These are phyloP conservation scores for Chloranthus sessilifolius DNA, from an alignment of 164 flowering plant species.

Conservation along the genomic window DNA sequence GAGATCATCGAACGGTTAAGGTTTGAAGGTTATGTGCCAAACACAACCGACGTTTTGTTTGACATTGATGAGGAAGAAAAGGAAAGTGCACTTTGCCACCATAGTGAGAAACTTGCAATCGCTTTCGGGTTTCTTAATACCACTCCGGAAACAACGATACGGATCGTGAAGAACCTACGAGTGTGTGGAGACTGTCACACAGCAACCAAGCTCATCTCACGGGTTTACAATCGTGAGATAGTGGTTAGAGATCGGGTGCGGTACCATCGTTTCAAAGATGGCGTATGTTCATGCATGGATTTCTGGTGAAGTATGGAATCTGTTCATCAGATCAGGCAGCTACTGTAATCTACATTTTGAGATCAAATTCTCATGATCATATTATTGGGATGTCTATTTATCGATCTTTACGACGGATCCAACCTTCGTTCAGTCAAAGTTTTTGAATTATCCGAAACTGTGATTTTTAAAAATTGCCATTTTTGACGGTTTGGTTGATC, in stretches of 20 bases:
- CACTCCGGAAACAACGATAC: constrained; percentile 24
- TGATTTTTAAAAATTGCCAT: no score
- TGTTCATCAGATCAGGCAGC: no score
- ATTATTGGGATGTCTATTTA: no score
- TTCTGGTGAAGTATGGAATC: constrained; percentile 37
- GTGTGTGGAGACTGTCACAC: constrained; percentile 38
- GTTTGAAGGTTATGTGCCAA: constrained; percentile 25
- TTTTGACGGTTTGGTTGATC: no score
- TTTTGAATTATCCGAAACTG: no score
- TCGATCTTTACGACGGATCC: no score
- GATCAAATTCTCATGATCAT: no score
- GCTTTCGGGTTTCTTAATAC: constrained; percentile 33
- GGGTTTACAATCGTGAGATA: constrained; percentile 27
- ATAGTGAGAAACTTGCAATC: constrained; percentile 37
- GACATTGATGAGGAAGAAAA: constrained; percentile 42
- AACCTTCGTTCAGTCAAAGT: no score
- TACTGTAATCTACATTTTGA: no score
- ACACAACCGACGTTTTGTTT: constrained; percentile 30
- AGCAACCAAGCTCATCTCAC: constrained; percentile 33
- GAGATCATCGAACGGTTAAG: constrained; percentile 22
- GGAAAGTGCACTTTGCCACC: constrained; percentile 29
- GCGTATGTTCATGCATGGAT: constrained; percentile 33
- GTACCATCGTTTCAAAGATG: constrained; percentile 32
- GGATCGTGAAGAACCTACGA: constrained; percentile 35
- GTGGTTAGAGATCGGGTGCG: constrained; percentile 34